Evolutionary conservation across 1,139 yeast genomes (phyloP), one percentile per base, ranked within the genome.

Genomic region (Suhomyces coccinellae): DNA sequence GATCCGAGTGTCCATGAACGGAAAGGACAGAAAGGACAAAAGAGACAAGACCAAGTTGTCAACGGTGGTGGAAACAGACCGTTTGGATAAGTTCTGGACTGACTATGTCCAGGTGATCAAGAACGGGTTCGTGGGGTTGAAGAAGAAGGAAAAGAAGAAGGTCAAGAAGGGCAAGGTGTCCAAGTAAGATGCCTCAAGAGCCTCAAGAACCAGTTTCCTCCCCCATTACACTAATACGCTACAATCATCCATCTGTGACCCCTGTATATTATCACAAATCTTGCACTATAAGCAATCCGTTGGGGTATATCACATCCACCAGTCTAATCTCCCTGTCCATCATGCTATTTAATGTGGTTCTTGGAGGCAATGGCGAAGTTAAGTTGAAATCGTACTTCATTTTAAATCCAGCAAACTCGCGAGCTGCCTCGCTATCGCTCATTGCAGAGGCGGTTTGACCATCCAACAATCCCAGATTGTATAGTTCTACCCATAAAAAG

Each of bases 51-150:
- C 62, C 33, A 85, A 84, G 58, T 62, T 80, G 38, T 79, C 87
- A 8, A 87, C 96, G 0, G 78, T 82, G 16, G 88, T 88, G 26
- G 77, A 75, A 35, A 66, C 79, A 0, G 75, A 71, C 4, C 67
- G 75, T 15, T 67, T 87, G 53, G 86, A 82, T 48, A 67, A 68
- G 50, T 87, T 87, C 59, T 87, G 95, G 95, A 63, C 65, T 33
- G 80, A 79, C 34, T 87, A 87, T 61, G 69, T 86, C 1, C 82
- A 79, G 38, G 78, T 78, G 0, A 72, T 87, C 47, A 87, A 86
- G 60, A 61, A 69, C 26, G 89, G 85, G 6, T 76, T 81, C 62
- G 66, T 69, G 9, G 87, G 87, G 3, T 68, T 83, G 58, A 71
- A 75, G 52, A 81, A 80, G 72, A 82, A 82, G 68, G 84, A 81